Evolutionary conservation across 2,329 filamentous ascomycete species (phyloP).

Genomic region (Stachybotrys chlorohalonatus): DNA sequence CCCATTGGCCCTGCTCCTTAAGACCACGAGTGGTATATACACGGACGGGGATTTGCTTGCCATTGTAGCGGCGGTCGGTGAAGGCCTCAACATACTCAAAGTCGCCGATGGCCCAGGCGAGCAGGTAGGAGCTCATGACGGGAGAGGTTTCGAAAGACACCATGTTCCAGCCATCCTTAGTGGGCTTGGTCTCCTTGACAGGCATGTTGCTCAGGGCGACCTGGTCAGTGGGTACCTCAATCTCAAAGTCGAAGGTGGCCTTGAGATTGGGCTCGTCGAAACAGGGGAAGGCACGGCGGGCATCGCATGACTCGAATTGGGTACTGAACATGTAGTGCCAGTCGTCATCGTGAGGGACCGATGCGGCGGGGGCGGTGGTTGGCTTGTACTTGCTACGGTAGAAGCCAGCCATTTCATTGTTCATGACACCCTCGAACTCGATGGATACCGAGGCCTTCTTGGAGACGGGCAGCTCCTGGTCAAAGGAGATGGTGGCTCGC

Average conservation of each 20-base stretch:
- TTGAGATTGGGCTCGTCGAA: conserved; percentile 98
- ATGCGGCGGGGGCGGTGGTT: conserved; percentile 57
- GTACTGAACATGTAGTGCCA: conserved; percentile 80
- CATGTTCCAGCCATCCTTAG: conserved; percentile 55
- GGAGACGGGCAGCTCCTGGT: conserved; percentile 58
- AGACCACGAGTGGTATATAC: conserved; percentile 95
- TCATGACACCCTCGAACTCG: conserved; percentile 72
- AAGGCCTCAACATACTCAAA: conserved; percentile 94
- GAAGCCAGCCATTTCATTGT: conserved; percentile 88
- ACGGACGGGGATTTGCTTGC: conserved; percentile 81
- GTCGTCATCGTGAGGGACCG: conserved; percentile 65
- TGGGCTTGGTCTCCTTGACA: conserved; percentile 57
- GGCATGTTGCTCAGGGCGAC: conserved; percentile 95
- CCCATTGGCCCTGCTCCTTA: conserved; percentile 83
- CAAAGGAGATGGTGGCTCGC: conserved; percentile 70
- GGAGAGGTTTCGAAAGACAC: conserved; percentile 79
- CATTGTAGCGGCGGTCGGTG: conserved; percentile 84
- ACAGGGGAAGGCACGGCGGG: conserved; percentile 89
- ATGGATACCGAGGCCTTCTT: conserved; percentile 60
- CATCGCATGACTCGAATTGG: conserved; percentile 95
- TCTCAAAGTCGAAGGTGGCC: conserved; percentile 86
- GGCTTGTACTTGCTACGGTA: conserved; percentile 94
- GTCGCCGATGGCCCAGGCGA: conserved; percentile 92
- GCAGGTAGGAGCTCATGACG: conserved; percentile 83
- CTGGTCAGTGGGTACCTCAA: conserved; percentile 83